Percentiles rank a stretch among this genome's conserved stretches.
These are phyloP conservation scores for Stentor roeselii DNA, from an alignment of 73 alveolate species.

Conservation along the genomic window DNA sequence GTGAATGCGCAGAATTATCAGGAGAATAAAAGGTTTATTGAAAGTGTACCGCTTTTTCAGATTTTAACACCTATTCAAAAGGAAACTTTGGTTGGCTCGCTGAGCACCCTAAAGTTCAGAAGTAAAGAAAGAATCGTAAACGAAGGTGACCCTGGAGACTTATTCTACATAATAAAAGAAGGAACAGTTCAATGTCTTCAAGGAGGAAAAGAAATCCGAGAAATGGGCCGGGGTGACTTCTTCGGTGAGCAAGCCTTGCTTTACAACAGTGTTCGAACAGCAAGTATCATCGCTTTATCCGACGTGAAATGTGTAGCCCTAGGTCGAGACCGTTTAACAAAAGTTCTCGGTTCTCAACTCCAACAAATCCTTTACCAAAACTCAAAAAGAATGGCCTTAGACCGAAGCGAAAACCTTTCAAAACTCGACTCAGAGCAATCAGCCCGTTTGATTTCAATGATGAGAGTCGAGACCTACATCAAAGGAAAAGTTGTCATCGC, in stretches of 20 bases:
- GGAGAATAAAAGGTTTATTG: conserved; percentile 49
- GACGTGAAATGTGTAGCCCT: conserved; percentile 44
- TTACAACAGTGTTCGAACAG: conserved; percentile 47
- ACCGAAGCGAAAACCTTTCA: conserved; percentile 29
- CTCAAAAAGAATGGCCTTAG: conserved; percentile 45
- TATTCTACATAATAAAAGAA: conserved; percentile 39
- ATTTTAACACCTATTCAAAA: conserved; percentile 42
- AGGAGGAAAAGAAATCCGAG: conserved; percentile 46
- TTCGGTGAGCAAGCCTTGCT: conserved; percentile 58
- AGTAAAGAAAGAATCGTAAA: conserved; percentile 40
- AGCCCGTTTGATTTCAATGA: conserved; percentile 19
- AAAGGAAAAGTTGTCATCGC: conserved; percentile 5
- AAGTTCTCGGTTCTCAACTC: conserved; percentile 47
- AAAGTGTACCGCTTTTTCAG: conserved; percentile 44
- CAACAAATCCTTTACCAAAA: conserved; percentile 46
- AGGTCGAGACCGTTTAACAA: conserved; percentile 43
- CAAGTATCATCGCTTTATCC: conserved; percentile 43
- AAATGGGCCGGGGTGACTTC: conserved; percentile 49
- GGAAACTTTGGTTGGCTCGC: conserved; percentile 37
- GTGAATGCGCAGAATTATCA: conserved; percentile 39
- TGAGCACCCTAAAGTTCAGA: conserved; percentile 36
- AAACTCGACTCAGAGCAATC: conserved; percentile 40
- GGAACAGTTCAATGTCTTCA: conserved; percentile 39
- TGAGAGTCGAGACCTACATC: background rate
- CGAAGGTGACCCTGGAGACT: conserved; percentile 53